Percentiles rank a stretch among this genome's conserved stretches.
Evolutionary conservation across 345 rosid genomes (phyloP).

Genomic region (Corymbia maculata): DNA sequence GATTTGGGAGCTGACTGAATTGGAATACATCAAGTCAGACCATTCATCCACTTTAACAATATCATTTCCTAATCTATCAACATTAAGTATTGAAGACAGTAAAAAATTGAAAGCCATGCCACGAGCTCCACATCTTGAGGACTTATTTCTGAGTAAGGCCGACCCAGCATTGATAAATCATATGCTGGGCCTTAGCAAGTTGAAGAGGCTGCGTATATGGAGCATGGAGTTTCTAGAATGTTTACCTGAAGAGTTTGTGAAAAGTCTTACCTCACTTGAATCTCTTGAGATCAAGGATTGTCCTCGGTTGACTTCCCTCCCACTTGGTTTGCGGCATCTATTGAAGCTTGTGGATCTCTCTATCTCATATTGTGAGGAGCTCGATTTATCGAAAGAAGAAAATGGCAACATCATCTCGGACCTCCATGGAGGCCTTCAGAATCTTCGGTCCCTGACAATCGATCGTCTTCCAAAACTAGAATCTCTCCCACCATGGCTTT

Average conservation of each 20-base stretch:
- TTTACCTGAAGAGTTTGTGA: neutral
- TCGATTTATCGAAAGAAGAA: neutral
- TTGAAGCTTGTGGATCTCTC: neutral
- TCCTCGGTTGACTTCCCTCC: neutral
- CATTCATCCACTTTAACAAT: neutral
- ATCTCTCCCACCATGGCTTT: neutral
- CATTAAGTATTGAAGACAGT: rapidly evolving
- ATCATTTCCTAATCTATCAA: neutral
- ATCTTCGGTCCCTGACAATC: neutral
- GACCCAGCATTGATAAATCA: neutral
- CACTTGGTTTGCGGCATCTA: neutral
- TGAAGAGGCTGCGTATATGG: rapidly evolving
- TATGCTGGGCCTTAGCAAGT: neutral
- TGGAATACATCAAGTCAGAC: neutral
- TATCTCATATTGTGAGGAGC: neutral
- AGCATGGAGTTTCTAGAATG: neutral
- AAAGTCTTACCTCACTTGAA: neutral
- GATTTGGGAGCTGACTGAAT: rapidly evolving
- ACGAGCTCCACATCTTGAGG: neutral
- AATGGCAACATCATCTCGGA: neutral
- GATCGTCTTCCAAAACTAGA: neutral
- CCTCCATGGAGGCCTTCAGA: neutral
- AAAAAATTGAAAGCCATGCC: neutral
- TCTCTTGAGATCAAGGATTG: neutral
- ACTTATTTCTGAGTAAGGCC: rapidly evolving